Base-by-base conservation (phyloP, 2,329 filamentous ascomycete genomes). In the Talaromyces islandicus region DNA sequence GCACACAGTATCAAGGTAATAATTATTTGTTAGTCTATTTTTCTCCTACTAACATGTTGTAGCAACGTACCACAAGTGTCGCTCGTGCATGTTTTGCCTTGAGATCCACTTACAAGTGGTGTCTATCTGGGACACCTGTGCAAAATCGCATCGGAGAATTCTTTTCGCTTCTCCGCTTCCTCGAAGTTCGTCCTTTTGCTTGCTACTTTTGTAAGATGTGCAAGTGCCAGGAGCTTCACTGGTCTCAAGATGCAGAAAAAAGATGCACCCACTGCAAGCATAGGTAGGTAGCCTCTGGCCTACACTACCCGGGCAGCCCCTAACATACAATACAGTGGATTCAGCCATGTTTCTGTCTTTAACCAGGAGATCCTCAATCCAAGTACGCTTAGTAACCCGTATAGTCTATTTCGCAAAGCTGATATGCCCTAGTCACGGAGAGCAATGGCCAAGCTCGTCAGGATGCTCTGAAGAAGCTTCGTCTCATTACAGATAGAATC, bases 121-220 rank as follows among this genome's bases (percentile, higher is more conserved):
- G 94, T 71, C 81, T 99, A 61, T 94, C 90, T 17, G 94, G 94
- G 9, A 99, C 94, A 1, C 94, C 94, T 0, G 85, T 99, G 1
- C 94, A 99, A 73, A 99, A 97, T 70, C 89, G 93, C 57, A 97
- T 97, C 65, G 93, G 94, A 69, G 93, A 97, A 73, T 95, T 97
- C 74, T 97, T 97, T 76, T 97, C 93, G 0, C 80, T 97, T 24
- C 81, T 99, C 59, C 88, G 94, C 2, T 99, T 99, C 74, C 83
- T 99, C 30, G 89, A 96, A 71, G 83, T 97, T 38, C 83, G 84
- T 9, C 93, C 93, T 0, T 97, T 97, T 73, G 89, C 93, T 7
- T 92, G 91, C 65, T 99, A 99, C 71, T 88, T 97, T 65, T 99
- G 94, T 81, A 94, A 93, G 71, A 82, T 86, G 60, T 99, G 94